phyloP scores from a whole-genome alignment of 768 basidiomycete genomes.

The Podaxis sp. region DNA sequence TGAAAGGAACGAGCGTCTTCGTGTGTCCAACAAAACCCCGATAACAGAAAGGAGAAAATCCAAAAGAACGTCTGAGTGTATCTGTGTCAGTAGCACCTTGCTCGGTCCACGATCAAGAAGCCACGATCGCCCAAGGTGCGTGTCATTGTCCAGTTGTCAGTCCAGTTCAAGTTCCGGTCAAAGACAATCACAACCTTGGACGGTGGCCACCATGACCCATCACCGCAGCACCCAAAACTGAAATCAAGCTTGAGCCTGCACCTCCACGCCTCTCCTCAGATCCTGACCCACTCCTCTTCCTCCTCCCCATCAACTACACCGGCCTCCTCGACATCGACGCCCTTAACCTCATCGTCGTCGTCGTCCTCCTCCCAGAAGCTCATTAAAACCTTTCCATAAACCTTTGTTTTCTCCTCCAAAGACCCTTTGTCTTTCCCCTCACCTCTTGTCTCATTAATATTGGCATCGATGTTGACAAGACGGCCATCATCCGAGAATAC shows the following conservation, averaged over 20 bases:
- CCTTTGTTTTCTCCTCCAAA: background rate
- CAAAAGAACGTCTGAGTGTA: background rate
- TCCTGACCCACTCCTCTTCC: conserved; percentile 2
- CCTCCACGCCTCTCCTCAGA: background rate
- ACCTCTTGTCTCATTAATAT: too few species aligned
- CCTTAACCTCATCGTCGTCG: background rate
- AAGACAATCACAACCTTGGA: background rate
- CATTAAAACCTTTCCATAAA: conserved; percentile 3
- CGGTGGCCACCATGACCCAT: background rate
- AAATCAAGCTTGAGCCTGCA: conserved; percentile 9
- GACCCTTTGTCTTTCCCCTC: background rate
- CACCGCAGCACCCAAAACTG: background rate
- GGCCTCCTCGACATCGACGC: background rate
- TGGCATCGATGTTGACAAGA: background rate
- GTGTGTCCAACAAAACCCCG: background rate
- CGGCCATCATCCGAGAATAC: background rate
- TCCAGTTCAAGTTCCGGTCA: background rate
- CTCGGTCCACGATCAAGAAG: too few species aligned
- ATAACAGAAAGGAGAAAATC: background rate
- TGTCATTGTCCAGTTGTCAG: too few species aligned
- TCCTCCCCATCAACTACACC: background rate
- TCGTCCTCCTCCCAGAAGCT: conserved; percentile 5
- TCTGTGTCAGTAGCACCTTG: background rate
- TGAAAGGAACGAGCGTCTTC: background rate
- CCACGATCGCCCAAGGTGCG: too few species aligned